Conservation (phyloP, 1,139 yeast species). For the Kurtzmaniella quercitrusa region DNA sequence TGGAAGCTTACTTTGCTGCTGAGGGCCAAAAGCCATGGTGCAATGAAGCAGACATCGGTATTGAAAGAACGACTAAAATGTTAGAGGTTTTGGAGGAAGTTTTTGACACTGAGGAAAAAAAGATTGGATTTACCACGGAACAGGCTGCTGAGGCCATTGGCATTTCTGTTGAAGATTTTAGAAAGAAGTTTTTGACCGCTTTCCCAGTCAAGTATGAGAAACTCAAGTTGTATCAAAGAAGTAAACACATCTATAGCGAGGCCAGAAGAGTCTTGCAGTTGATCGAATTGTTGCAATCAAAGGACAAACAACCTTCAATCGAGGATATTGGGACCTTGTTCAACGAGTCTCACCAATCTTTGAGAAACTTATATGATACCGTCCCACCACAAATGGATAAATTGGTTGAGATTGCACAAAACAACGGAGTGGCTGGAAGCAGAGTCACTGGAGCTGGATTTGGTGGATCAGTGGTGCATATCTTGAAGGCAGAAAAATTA, state of each 20-base stretch:
- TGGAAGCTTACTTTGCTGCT: constrained; percentile 46
- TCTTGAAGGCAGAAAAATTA: constrained; percentile 48
- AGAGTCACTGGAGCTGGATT: constrained; percentile 81
- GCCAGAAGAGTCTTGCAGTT: constrained; percentile 52
- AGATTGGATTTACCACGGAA: constrained; percentile 47
- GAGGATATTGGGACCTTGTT: constrained; percentile 48
- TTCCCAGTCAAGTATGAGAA: constrained; percentile 55
- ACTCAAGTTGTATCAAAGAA: constrained; percentile 55
- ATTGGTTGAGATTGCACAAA: constrained; percentile 50
- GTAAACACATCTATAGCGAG: constrained; percentile 64
- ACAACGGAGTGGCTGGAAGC: constrained; percentile 60
- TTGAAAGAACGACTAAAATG: constrained; percentile 35
- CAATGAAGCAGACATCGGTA: constrained; percentile 41
- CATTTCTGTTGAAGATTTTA: constrained; percentile 39
- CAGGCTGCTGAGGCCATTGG: constrained; percentile 46
- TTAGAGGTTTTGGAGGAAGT: constrained; percentile 38
- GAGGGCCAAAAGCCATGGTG: constrained; percentile 40
- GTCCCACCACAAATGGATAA: constrained; percentile 52
- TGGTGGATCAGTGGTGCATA: constrained; percentile 71
- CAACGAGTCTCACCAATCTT: constrained; percentile 58
- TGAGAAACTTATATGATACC: constrained; percentile 46
- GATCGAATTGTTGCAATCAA: background rate
- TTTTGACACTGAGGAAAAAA: constrained; percentile 25
- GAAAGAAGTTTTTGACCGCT: constrained; percentile 41
- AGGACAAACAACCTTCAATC: background rate